phyloP scores from a whole-genome alignment of 306 rosid genomes.

The Begonia fuchsioides region DNA sequence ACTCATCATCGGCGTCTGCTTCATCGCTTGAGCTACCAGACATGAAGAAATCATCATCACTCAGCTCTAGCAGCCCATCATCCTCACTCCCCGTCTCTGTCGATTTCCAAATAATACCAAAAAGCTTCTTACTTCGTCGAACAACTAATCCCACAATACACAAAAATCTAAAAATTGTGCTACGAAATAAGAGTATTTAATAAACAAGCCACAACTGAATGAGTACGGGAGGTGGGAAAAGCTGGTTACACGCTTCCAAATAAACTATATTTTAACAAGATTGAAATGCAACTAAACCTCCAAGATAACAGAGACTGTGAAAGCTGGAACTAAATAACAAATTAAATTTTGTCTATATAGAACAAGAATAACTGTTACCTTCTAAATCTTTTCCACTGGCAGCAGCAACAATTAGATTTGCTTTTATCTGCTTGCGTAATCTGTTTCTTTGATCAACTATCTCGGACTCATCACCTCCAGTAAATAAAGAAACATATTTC shows the following conservation, averaged over 20 bases:
- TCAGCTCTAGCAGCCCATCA: constrained; percentile 84
- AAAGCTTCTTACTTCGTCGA: no score
- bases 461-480: constrained; percentile 57
- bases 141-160: no score
- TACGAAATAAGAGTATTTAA: no score
- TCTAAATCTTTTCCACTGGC: constrained; percentile 93
- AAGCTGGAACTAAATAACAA: no score
- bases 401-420: constrained; percentile 60
- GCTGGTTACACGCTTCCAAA: no score
- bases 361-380: constrained; percentile 18
- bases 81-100: constrained; percentile 95
- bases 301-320: no score
- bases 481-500: constrained; percentile 73
- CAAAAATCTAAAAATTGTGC: no score
- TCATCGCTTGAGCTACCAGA: constrained; percentile 87
- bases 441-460: constrained; percentile 56
- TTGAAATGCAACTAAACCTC: no score
- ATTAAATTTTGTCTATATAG: no score
- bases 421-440: constrained; percentile 76
- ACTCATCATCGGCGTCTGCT: constrained; percentile 97
- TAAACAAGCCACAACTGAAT: no score
- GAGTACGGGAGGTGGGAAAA: no score
- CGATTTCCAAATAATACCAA: constrained; percentile 1
- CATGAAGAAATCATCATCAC: constrained; percentile 91
- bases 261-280: no score